Evolutionary conservation across 495 filamentous ascomycete species (phyloP), one percentile per base, ranked within the genome.

Genomic region (Aspergillus kassunensis): DNA sequence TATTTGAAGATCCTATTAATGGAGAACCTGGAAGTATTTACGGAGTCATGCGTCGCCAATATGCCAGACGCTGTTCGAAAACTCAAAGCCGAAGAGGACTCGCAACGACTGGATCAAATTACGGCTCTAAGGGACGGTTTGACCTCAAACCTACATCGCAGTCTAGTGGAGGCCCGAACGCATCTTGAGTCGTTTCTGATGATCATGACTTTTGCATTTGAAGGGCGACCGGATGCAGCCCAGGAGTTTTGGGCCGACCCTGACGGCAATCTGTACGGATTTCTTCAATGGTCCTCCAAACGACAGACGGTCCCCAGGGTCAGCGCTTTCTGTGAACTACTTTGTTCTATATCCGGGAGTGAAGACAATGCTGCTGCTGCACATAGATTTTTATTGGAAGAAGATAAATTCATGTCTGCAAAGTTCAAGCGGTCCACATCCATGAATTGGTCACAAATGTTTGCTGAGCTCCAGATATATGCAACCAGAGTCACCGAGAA

Each of bases 281-380:
- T 99, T 62, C 74, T 99, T 54, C 86, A 91, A 49, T 99, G 95
- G 95, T 89, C 92, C 21, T 95, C 95, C 2, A 84, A 85, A 54
- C 79, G 91, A 56, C 90, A 92, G 56, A 93, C 93, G 7, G 95
- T 95, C 6, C 93, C 93, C 15, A 82, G 95, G 25, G 90, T 90
- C 46, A 91, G 89, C 60, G 91, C 91, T 13, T 97, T 97, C 59
- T 97, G 91, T 66, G 95, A 97, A 66, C 87, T 97, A 84, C 76
- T 99, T 9, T 85, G 88, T 59, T 82, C 90, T 2, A 80, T 99
- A 43, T 88, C 95, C 0, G 78, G 83, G 30, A 88, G 88, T 29
- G 82, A 88, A 46, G 80, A 87, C 44, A 89, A 86, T 57, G 91
- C 91, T 10, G 81, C 82, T 31, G 74, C 86, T 18, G 90, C 90